phyloP scores from a whole-genome alignment of 495 filamentous ascomycete species.

The Lepidopterella palustris region DNA sequence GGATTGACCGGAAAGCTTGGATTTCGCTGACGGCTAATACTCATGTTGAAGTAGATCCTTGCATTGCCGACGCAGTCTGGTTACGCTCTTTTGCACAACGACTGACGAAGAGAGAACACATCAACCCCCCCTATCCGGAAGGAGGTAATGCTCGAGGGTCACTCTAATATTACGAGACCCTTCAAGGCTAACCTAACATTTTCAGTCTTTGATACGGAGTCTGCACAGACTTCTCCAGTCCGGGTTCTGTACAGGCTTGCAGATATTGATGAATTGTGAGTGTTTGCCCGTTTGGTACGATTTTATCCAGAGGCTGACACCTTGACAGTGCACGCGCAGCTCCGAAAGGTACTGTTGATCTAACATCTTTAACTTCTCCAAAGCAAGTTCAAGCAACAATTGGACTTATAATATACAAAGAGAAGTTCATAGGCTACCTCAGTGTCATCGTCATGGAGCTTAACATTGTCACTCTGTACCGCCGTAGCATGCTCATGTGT shows the following conservation, averaged over 20 bases:
- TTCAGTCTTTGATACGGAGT: constrained; percentile 47
- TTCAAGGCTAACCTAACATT: background rate
- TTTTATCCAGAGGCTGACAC: background rate
- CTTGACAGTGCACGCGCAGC: constrained; percentile 33
- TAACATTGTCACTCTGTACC: constrained; percentile 43
- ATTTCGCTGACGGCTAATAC: constrained; percentile 44
- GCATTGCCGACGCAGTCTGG: constrained; percentile 52
- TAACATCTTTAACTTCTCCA: background rate
- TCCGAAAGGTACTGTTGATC: constrained; percentile 31
- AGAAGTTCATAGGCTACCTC: constrained; percentile 53
- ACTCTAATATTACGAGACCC: background rate
- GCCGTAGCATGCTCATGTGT: constrained; percentile 47
- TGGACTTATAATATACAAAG: too few relatives aligned
- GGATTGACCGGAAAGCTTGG: constrained; percentile 31
- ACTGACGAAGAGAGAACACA: constrained; percentile 47
- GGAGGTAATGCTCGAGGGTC: constrained; percentile 24
- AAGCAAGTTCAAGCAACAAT: too few relatives aligned
- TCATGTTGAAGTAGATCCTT: constrained; percentile 53
- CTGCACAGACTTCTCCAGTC: constrained; percentile 39
- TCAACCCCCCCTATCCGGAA: constrained; percentile 48
- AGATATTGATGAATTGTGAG: constrained; percentile 51
- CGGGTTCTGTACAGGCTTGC: constrained; percentile 51
- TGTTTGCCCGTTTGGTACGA: background rate
- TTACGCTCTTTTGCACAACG: constrained; percentile 46
- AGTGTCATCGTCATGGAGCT: constrained; percentile 51